A percentile compares a stretch with the other conserved stretches of the same genome.
These are phyloP conservation scores for Coemansia sp. DNA, from an alignment of 192 early-diverging fungal genomes.

Conservation along the genomic window DNA sequence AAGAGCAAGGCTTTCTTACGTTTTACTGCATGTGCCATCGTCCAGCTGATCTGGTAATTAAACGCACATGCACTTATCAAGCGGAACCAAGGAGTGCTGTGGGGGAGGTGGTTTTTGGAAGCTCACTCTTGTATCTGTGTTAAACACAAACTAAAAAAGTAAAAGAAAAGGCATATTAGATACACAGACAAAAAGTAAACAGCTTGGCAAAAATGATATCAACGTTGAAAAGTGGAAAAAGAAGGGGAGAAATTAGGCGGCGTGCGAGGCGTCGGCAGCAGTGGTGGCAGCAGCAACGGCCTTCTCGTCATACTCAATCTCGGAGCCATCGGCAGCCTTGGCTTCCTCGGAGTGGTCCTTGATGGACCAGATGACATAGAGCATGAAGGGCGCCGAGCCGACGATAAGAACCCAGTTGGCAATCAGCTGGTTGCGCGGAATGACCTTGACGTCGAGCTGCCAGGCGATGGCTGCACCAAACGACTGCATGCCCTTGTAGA, in stretches of 20 bases:
- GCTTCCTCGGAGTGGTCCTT: constrained; percentile 49
- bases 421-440: constrained; percentile 54
- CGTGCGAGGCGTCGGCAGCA: neutral
- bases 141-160: neutral
- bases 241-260: neutral
- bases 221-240: neutral
- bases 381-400: constrained; percentile 55
- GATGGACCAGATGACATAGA: constrained; percentile 57
- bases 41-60: no score
- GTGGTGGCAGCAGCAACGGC: neutral
- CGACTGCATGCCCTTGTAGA: constrained; percentile 91
- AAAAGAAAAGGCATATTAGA: neutral
- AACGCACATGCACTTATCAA: no score
- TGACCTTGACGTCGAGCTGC: constrained; percentile 61
- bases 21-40: neutral
- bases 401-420: constrained; percentile 62
- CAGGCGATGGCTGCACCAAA: constrained; percentile 71
- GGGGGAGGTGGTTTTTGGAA: neutral
- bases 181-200: neutral
- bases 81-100: no score
- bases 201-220: neutral
- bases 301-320: constrained; percentile 28
- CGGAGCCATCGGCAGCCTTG: constrained; percentile 13
- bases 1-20: neutral
- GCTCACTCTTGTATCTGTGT: neutral